Base-by-base conservation (phyloP, 495 filamentous ascomycete species). In the Xylaria cubensis region DNA sequence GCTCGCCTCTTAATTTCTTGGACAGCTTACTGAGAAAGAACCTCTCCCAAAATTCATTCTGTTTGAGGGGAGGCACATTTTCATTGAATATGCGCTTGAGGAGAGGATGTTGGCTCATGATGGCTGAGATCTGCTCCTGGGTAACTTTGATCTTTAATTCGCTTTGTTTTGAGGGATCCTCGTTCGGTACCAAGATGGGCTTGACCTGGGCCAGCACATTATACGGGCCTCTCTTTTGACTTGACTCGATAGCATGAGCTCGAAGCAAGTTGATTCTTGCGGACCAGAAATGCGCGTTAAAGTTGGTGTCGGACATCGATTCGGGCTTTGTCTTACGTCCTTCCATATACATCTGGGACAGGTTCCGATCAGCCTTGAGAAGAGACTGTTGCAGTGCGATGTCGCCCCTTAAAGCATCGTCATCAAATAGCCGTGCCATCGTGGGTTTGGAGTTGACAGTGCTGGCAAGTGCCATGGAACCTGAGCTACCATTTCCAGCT, bases 151-250 rank as follows among this genome's bases (percentile, higher is more conserved):
- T 84, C 80, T 92, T 93, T 13, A 90, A 86, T 68, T 91, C 88
- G 66, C 90, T 92, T 34, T 76, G 73, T 29, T 77, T 74, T 15
- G 74, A 71, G 13, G 77, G 77, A 70, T 79, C 77, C 13, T 72
- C 68, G 46, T 70, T 76, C 77, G 96, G 92, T 68, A 93, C 92
- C 6, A 90, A 88, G 36, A 89, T 88, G 15, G 93, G 91, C 80
- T 95, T 97, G 67, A 99, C 88, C n/a, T 90, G 90, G 0, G 96
- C 93, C 3, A 99, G 84, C 6, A 98, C 94, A 75, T 99, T 98
- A 80, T 97, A 97, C 0, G 92, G 88, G 1, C 95, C 96, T 66
- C 91, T 88, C 72, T 88, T 91, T 82, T 99, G 96, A 73, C 88
- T 89, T 71, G 88, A 88, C 82, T 98, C 94, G 63, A 97, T 94